These are phyloP conservation scores for Clonostachys rosea DNA, from an alignment of 2,329 filamentous ascomycete species.

Conservation along the genomic window DNA sequence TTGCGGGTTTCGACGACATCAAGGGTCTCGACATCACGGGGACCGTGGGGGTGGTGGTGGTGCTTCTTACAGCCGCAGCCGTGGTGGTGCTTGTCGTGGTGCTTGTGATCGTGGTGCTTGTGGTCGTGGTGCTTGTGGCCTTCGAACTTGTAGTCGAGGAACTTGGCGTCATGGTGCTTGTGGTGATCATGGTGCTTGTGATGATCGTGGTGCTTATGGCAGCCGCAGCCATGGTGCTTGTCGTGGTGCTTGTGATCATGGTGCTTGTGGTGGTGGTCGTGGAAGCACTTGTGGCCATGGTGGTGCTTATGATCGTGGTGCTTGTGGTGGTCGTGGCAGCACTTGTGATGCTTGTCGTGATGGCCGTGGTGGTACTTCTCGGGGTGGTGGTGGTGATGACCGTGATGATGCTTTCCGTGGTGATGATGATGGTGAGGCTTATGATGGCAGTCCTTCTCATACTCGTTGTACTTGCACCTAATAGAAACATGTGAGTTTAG, in stretches of 20 bases:
- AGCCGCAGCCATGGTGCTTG: background rate
- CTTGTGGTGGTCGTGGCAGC: background rate
- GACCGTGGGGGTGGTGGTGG: background rate
- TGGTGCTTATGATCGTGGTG: background rate
- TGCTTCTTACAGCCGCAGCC: no score
- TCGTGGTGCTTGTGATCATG: background rate
- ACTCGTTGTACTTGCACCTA: background rate
- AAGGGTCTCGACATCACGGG: background rate
- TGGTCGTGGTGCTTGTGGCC: background rate
- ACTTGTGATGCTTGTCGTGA: slow-evolving; percentile 1
- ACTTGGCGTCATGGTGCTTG: background rate
- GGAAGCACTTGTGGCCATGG: no score
- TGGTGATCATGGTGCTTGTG: background rate
- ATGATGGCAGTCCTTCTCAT: background rate
- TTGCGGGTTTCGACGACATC: background rate
- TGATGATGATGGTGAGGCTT: no score
- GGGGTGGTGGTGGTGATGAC: no score
- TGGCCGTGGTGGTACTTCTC: background rate
- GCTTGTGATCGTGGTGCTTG: background rate
- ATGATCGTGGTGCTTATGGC: no score
- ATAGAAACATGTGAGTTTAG: background rate
- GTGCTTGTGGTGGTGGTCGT: background rate
- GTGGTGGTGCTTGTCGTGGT: background rate
- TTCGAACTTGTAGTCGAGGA: background rate
- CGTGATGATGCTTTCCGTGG: no score